phyloP scores from a whole-genome alignment of 202 grass and related monocot genomes.

The Bolboschoenoplectus hybrid region DNA sequence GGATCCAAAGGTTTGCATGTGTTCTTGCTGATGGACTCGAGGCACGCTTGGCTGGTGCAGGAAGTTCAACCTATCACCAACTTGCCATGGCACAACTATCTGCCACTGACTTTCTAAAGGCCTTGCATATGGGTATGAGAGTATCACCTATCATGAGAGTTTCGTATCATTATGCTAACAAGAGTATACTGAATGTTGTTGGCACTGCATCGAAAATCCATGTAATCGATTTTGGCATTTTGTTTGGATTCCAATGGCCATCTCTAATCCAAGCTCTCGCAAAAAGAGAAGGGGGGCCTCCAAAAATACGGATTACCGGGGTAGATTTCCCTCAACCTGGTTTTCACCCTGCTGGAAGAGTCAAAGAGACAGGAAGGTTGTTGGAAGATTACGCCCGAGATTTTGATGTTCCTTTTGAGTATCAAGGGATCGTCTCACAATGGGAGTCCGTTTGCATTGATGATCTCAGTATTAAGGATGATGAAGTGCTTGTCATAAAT shows the following conservation, averaged over 20 bases:
- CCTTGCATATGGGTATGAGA: conserved; percentile 30
- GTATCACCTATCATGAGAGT: conserved; percentile 41
- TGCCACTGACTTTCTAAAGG: conserved; percentile 39
- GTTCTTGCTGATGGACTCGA: conserved; percentile 56
- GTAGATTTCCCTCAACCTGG: conserved; percentile 52
- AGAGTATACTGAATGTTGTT: conserved; percentile 49
- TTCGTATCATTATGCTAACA: conserved; percentile 52
- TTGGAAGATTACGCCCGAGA: conserved; percentile 54
- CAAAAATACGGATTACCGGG: conserved; percentile 61
- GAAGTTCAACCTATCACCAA: conserved; percentile 43
- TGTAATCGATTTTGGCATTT: conserved; percentile 71
- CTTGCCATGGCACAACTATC: conserved; percentile 1
- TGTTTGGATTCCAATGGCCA: conserved; percentile 76
- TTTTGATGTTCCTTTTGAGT: conserved; percentile 61
- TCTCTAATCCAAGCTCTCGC: conserved; percentile 51
- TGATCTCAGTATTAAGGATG: conserved; percentile 54
- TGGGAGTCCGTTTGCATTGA: conserved; percentile 52
- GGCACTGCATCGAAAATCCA: conserved; percentile 47
- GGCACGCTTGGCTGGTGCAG: conserved; percentile 49
- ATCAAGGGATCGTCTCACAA: conserved; percentile 52
- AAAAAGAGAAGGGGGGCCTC: conserved; percentile 46
- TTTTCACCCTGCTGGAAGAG: conserved; percentile 45
- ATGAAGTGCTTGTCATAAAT: conserved; percentile 62
- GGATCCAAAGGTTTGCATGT: conserved; percentile 58
- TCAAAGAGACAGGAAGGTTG: conserved; percentile 35